Conservation (phyloP, 805 yeast genomes). For the Peterozyma toletana region DNA sequence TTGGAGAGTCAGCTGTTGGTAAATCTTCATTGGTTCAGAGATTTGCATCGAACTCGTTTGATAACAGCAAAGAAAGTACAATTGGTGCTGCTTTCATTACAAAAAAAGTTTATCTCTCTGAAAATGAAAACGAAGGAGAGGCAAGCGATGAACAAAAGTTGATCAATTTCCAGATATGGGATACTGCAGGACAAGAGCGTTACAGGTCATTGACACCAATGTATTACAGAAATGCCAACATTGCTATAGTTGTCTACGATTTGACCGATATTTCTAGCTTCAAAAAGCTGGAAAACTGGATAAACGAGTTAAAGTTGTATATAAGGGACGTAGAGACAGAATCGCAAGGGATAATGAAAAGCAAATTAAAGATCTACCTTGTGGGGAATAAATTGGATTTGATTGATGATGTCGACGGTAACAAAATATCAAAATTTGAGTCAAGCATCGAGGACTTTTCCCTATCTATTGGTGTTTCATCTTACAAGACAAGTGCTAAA, state of each 20-base stretch:
- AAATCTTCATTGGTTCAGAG: slow-evolving; percentile 75
- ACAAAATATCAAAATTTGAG: slow-evolving; percentile 14
- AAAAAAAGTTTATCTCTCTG: slow-evolving; percentile 48
- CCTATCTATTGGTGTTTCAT: slow-evolving; percentile 14
- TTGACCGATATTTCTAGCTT: slow-evolving; percentile 48
- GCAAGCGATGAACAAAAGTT: slow-evolving; percentile 12
- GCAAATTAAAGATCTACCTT: slow-evolving; percentile 30
- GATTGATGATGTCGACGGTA: slow-evolving; percentile 15
- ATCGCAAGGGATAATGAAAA: slow-evolving; percentile 8
- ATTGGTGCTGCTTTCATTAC: slow-evolving; percentile 99
- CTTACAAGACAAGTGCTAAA: slow-evolving; percentile 58
- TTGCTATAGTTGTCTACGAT: slow-evolving; percentile 87
- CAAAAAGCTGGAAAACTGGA: slow-evolving; percentile 80
- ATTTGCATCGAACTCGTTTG: slow-evolving; percentile 66
- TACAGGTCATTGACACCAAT: slow-evolving; percentile 79
- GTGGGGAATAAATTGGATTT: slow-evolving; percentile 86
- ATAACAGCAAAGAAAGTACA: slow-evolving; percentile 77
- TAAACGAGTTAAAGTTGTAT: slow-evolving; percentile 55
- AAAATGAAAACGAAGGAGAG: slow-evolving; percentile 12
- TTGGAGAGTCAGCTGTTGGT: slow-evolving; percentile 54
- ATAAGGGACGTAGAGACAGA: slow-evolving; percentile 17
- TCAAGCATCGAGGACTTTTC: slow-evolving; percentile 14
- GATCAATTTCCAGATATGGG: slow-evolving; percentile 71
- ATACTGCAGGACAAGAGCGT: slow-evolving; percentile 94
- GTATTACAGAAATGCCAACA: slow-evolving; percentile 74